Base-by-base conservation (phyloP, 192 early-diverging fungal genomes). In the Dissophora globulifera region DNA sequence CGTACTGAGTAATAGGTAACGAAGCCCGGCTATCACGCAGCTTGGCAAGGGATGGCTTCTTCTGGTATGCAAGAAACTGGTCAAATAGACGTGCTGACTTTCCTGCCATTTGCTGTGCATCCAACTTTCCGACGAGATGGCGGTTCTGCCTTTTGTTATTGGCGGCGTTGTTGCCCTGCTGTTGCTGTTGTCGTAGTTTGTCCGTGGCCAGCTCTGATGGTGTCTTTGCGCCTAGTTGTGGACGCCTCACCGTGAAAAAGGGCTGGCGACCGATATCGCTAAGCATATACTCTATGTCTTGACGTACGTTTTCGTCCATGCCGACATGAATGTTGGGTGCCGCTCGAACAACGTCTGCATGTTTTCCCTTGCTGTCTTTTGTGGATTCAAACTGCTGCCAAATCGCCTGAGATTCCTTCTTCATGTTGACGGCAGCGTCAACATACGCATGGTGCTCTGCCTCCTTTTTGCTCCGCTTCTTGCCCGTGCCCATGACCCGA, bases 1-100 rank as follows among this genome's bases (percentile, higher is more conserved):
- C 46, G 45, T 78, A 85, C 52, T 67, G 79, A 13, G 63, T 50
- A 25, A 83, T 83, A 5, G 81, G 81, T 48, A 83, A 54, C 12
- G 31, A 50, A 25, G 58, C 56, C 15, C 79, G 50, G 27, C 60
- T 53, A 33, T 58, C 53, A 7, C 81, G 71, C 12, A 80, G 58
- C 23, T 52, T 65, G 19, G 50, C 31, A 29, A 74, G 55, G 1
- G 62, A 31, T n/a, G 56, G 58, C 29, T 75, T 79, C 27, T 56
- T 58, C 30, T 78, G 57, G 47, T 83, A 83, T 13, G 51, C 42
- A 20, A 48, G 19, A 49, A 32, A 29, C 20, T 61, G 53, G 16
- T 78, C 67, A 61, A 54, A 83, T 16, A 80, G 63, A 19, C 68
- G 50, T 0, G 67, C 62, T 1, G 79, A 80, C 29, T 78, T 72